Evolutionary conservation across 2,329 filamentous ascomycete species (phyloP).

Genomic region (Colletotrichum trifolii): DNA sequence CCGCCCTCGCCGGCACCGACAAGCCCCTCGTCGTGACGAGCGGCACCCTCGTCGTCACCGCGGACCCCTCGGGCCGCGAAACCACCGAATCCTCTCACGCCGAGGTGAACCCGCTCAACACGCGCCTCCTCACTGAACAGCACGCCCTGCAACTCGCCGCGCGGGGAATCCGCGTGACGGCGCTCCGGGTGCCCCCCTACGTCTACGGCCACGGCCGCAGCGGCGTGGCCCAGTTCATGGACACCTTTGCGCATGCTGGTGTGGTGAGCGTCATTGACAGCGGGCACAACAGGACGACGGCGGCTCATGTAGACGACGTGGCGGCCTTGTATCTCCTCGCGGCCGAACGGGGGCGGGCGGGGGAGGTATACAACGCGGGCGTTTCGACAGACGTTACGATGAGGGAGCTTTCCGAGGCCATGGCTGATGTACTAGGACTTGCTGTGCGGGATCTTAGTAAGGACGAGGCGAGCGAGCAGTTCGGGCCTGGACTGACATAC

Average conservation of each 20-base stretch:
- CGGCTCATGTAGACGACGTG: slow-evolving; percentile 56
- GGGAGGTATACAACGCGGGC: slow-evolving; percentile 49
- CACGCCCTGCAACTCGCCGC: slow-evolving; percentile 44
- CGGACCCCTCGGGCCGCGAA: slow-evolving; percentile 44
- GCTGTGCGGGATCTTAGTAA: slow-evolving; percentile 39
- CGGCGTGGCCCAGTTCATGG: slow-evolving; percentile 48
- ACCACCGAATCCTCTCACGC: slow-evolving; percentile 40
- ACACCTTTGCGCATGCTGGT: slow-evolving; percentile 43
- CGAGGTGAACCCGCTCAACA: slow-evolving; percentile 39
- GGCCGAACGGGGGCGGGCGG: slow-evolving; percentile 46
- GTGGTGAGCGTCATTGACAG: slow-evolving; percentile 44
- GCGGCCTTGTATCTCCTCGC: slow-evolving; percentile 53
- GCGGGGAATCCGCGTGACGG: slow-evolving; percentile 47
- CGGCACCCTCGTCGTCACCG: slow-evolving; percentile 42
- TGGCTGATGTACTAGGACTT: slow-evolving; percentile 39
- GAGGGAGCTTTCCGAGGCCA: slow-evolving; percentile 42
- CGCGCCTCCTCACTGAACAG: slow-evolving; percentile 44
- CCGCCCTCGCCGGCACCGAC: slow-evolving; percentile 45
- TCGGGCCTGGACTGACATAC: slow-evolving; percentile 45
- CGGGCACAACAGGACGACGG: slow-evolving; percentile 43
- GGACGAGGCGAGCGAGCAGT: slow-evolving; percentile 41
- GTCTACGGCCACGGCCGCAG: slow-evolving; percentile 57
- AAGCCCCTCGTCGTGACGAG: slow-evolving; percentile 50
- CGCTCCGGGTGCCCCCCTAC: slow-evolving; percentile 54
- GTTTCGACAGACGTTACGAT: slow-evolving; percentile 46